A percentile compares a stretch with the other conserved stretches of the same genome.
These are phyloP conservation scores for Lactifluus rugatus DNA, from an alignment of 768 basidiomycete genomes.

Conservation along the genomic window DNA sequence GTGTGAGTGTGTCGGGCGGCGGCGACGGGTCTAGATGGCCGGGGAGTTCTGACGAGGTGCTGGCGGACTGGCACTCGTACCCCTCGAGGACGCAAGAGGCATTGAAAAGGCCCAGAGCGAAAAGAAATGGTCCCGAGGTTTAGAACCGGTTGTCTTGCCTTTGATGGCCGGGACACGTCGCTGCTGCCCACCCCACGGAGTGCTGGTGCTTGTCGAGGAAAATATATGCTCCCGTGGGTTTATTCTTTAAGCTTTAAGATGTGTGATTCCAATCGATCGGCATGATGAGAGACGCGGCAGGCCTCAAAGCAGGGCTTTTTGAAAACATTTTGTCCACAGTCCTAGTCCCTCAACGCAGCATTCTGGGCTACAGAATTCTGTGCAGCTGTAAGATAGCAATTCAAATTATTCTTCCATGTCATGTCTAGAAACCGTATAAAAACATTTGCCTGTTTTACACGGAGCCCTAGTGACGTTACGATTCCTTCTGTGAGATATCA, in stretches of 20 bases:
- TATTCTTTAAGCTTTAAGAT: background rate
- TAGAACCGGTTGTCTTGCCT: slow-evolving; percentile 15
- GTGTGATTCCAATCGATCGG: background rate
- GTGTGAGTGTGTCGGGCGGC: no score
- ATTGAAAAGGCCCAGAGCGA: background rate
- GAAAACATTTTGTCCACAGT: no score
- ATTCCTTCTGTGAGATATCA: no score
- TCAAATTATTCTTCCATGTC: no score
- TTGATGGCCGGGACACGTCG: slow-evolving; percentile 5
- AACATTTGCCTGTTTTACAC: no score
- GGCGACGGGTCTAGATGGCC: slow-evolving; percentile 11
- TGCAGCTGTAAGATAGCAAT: no score
- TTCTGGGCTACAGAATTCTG: no score
- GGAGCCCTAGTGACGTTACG: no score
- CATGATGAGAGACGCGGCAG: no score
- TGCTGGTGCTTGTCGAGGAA: background rate
- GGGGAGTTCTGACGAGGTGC: slow-evolving; percentile 14
- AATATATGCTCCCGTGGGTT: background rate
- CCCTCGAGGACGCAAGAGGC: slow-evolving; percentile 12
- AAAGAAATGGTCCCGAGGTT: slow-evolving; percentile 6
- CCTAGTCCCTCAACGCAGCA: no score
- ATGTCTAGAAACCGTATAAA: no score
- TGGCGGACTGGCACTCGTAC: slow-evolving; percentile 12
- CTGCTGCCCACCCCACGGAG: slow-evolving; percentile 6
- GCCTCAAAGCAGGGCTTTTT: no score